Evolutionary conservation across 1,284 basidiomycete genomes (phyloP), one percentile per base, ranked within the genome.

Genomic region (Cutaneotrichosporon curvatum): DNA sequence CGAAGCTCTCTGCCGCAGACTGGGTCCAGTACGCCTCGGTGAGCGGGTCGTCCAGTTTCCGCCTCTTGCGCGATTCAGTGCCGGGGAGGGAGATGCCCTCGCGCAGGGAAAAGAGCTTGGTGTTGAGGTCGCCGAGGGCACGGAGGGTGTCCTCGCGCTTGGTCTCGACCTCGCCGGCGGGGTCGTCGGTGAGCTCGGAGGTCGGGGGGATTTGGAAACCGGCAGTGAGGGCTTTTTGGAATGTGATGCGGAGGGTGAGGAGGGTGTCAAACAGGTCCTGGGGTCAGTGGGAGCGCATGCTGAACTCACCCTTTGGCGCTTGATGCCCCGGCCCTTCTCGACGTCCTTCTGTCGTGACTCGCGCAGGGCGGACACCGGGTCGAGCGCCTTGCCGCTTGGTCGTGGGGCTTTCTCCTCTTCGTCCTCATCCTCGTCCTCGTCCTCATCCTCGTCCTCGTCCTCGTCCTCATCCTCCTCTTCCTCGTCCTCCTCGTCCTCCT

Each of bases 241-340:
- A 71, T 23, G 83, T 82, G 65, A 96, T 96, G 31, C 91, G 81
- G 16, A 85, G 80, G 62, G 92, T 87, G 31, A 95, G 76, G 30
- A 95, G 74, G 6, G 78, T 76, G 65, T 94, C 87, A 82, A 87
- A 94, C 25, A 90, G 72, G 5, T 76, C 75, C 88, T 94, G 54
- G 14, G 51, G 15, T 45, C 7, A 45, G 50, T n/a, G 18, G 1
- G 16, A 6, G 2, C 10, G 4, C 3, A 19, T 4, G 16, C 10
- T 11, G 3, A 35, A 75, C 83, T 57, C 61, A 86, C 90, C 48
- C 88, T 79, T 71, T 96, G 91, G 54, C 78, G 79, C 44, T 81
- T 77, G 50, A 96, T 81, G 9, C 85, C 87, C 53, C 78, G 79
- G 2, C 90, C 91, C 70, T 95, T 79, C 34, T 72, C 67, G 38